These are phyloP conservation scores for Trebouxia sp. DNA, from an alignment of 139 green algal genomes.

Conservation along the genomic window DNA sequence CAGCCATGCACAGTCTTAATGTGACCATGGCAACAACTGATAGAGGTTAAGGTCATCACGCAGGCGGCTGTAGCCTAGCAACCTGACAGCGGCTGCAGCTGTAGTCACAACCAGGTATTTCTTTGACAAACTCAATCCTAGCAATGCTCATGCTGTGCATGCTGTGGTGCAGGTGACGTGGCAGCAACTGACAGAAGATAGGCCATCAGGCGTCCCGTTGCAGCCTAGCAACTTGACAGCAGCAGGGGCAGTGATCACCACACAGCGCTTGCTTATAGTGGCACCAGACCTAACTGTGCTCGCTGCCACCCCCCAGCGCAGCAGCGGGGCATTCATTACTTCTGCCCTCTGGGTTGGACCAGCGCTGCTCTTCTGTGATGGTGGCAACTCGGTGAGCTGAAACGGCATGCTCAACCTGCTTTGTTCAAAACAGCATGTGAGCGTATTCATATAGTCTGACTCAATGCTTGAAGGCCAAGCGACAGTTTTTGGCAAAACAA, in stretches of 20 bases:
- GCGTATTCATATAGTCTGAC: too few species aligned
- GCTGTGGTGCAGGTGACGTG: constrained; percentile 58
- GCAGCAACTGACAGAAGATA: constrained; percentile 50
- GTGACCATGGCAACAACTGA: too few species aligned
- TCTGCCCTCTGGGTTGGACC: constrained; percentile 56
- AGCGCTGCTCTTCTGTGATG: constrained; percentile 49
- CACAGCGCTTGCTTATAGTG: constrained; percentile 47
- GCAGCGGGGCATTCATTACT: constrained; percentile 29
- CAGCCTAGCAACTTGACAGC: not conserved
- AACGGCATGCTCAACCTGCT: not conserved
- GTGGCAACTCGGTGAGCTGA: constrained; percentile 36
- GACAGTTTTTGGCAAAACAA: too few species aligned
- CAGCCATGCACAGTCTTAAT: too few species aligned
- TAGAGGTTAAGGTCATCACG: too few species aligned
- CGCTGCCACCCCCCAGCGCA: not conserved
- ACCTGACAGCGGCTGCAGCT: too few species aligned
- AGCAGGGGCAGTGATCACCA: constrained; percentile 47
- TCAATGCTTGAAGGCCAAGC: too few species aligned
- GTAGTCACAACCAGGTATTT: too few species aligned
- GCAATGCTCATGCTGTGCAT: not conserved
- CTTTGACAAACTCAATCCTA: too few species aligned
- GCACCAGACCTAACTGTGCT: constrained; percentile 41
- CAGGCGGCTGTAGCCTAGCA: too few species aligned
- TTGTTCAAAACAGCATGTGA: too few species aligned
- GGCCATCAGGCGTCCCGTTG: not conserved